Evolutionary conservation across 2,329 filamentous ascomycete species (phyloP).

Genomic region (Aspergillus bombycis): DNA sequence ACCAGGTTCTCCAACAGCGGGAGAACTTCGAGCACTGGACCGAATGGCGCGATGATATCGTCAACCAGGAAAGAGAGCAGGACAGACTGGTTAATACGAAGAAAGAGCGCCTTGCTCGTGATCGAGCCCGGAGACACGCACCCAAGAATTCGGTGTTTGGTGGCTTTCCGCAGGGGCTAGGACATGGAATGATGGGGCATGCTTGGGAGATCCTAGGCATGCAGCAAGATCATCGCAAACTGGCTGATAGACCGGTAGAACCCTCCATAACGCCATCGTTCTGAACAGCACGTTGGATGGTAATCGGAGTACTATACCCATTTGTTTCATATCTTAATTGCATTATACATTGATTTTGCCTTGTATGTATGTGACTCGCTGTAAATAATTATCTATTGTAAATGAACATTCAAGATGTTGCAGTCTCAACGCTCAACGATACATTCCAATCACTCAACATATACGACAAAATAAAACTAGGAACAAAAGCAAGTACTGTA

Average conservation of each 20-base stretch:
- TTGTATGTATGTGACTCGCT: neutral
- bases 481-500: slow-evolving; percentile 12
- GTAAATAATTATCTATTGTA: slow-evolving; percentile 11
- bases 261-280: slow-evolving; percentile 17
- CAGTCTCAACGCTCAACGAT: slow-evolving; percentile 14
- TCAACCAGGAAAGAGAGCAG: slow-evolving; percentile 40
- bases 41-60: slow-evolving; percentile 48
- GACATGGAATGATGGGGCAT: slow-evolving; percentile 45
- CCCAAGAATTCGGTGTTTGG: slow-evolving; percentile 31
- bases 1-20: slow-evolving; percentile 48
- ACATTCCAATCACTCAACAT: slow-evolving; percentile 3
- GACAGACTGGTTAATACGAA: slow-evolving; percentile 39
- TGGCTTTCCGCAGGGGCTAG: slow-evolving; percentile 36
- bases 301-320: slow-evolving; percentile 1
- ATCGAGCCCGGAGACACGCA: slow-evolving; percentile 31
- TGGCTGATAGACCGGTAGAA: slow-evolving; percentile 19
- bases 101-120: slow-evolving; percentile 33
- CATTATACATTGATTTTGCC: neutral
- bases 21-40: slow-evolving; percentile 52
- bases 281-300: slow-evolving; percentile 4
- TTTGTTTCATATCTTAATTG: slow-evolving; percentile 3
- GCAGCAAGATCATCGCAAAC: slow-evolving; percentile 36
- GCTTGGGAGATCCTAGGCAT: slow-evolving; percentile 47
- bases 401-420: slow-evolving; percentile 6
- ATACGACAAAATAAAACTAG: neutral